Base-by-base conservation (phyloP, 2,329 filamentous ascomycete genomes). In the Alternaria sp. region DNA sequence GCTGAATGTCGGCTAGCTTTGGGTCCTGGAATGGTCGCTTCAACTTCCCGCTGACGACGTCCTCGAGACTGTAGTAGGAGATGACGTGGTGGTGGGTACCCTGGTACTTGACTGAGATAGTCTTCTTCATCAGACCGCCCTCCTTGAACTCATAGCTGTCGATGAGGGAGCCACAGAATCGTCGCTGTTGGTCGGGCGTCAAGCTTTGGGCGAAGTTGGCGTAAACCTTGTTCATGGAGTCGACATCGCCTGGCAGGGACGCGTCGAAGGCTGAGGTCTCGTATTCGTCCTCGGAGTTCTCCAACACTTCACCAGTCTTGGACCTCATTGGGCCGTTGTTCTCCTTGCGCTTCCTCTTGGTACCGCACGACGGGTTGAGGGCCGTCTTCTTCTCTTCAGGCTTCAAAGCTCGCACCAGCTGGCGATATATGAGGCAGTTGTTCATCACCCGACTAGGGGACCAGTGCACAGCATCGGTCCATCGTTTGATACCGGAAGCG, bases 381-480 rank as follows among this genome's bases (percentile, higher is more conserved):
- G 77, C 75, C 1, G 73, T 70, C 62, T 75, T 78, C 63, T 79
- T 80, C 58, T 80, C 77, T 46, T 79, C 77, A 5, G 77, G 77
- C 55, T 77, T 78, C 25, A 78, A 57, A 6, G 77, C 77, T 30
- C 77, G 73, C 12, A 76, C 73, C 4, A 96, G 85, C 77, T 97
- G 92, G 28, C 93, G 89, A 74, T 97, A 97, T 69, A 96, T 88
- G 46, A 97, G 85, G 71, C 93, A 96, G 76, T 96, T 96, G 62
- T 90, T 91, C 51, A 95, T 84, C 51, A 96, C 95, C 15, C 91
- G 90, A 79, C 90, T 96, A 0, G 94, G 94, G 70, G 92, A 96
- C 94, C 94, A 97, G 7, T 91, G 90, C 11, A 95, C 88, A 13
- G 94, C 93, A 71, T 97, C 94, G 0, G 93, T 97, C 94, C 94